Conservation (phyloP, 2,329 filamentous ascomycete genomes). For the Annulohypoxylon truncatum region DNA sequence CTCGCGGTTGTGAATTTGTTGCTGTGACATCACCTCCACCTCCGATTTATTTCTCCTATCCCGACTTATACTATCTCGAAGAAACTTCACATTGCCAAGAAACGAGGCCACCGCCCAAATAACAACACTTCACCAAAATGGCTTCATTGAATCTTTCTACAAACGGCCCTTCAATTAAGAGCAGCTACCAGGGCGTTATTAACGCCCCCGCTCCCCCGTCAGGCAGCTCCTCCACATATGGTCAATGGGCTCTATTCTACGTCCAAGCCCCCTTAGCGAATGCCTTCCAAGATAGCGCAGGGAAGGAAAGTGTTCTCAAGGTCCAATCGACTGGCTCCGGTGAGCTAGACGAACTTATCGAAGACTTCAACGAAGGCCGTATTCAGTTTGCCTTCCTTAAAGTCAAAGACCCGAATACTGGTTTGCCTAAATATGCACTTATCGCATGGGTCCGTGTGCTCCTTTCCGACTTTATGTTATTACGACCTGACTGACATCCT, state of each 20-base stretch:
- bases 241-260: conserved; percentile 93
- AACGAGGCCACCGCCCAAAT: conserved; percentile 3
- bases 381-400: conserved; percentile 98
- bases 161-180: conserved; percentile 86
- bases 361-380: conserved; percentile 96
- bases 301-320: conserved; percentile 95
- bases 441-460: conserved; percentile 78
- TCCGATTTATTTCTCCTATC: conserved; percentile 26
- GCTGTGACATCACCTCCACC: conserved; percentile 51
- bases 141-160: conserved; percentile 82
- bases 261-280: conserved; percentile 92
- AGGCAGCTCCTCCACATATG: conserved; percentile 79
- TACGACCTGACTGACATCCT: conserved; percentile 8
- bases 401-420: conserved; percentile 93
- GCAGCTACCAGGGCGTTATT: conserved; percentile 74
- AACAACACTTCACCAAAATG: conserved; percentile 61
- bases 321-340: conserved; percentile 95
- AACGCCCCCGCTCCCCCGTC: conserved; percentile 63
- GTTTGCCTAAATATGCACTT: conserved; percentile 89
- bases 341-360: conserved; percentile 87
- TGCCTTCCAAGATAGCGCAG: conserved; percentile 86
- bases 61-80: conserved; percentile 7
- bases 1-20: not conserved
- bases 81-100: conserved; percentile 21
- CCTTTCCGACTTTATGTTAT: not conserved